phyloP scores from a whole-genome alignment of 2,329 filamentous ascomycete species.

The Colletotrichum limetticola region DNA sequence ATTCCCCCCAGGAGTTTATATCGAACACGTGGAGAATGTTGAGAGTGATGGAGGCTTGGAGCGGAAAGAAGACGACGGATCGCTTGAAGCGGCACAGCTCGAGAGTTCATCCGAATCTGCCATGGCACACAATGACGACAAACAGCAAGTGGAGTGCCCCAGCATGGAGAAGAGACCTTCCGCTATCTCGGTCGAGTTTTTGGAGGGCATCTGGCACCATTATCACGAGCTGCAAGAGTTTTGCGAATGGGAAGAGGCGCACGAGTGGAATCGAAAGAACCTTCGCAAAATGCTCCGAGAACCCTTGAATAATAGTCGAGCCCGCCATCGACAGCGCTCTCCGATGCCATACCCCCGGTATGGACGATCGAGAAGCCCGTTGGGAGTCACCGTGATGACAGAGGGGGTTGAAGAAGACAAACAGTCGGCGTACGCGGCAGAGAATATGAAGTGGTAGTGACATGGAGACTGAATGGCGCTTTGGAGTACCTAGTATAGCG shows the following conservation, averaged over 20 bases:
- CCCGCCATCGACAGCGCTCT: background rate
- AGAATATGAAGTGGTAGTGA: background rate
- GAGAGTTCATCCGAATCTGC: background rate
- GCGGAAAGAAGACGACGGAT: background rate
- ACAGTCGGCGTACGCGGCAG: background rate
- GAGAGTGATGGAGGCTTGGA: background rate
- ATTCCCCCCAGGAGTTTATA: background rate
- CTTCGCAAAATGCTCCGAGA: background rate
- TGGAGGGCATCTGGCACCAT: background rate
- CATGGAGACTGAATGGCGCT: background rate
- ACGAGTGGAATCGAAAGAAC: background rate
- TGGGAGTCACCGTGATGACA: background rate
- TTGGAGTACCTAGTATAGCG: background rate
- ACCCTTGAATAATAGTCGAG: background rate
- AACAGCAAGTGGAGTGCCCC: background rate
- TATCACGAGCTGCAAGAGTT: too few relatives aligned
- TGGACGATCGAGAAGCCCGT: background rate
- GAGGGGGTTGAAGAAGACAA: background rate
- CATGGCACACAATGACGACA: background rate
- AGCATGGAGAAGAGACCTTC: background rate
- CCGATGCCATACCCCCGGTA: background rate
- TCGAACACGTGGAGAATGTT: background rate
- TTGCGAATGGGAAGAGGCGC: background rate
- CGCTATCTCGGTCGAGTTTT: background rate
- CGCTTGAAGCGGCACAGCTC: background rate